A percentile compares a stretch with the other conserved stretches of the same genome.
These are phyloP conservation scores for Pulveroboletus sp. DNA, from an alignment of 768 basidiomycete genomes.

Conservation along the genomic window DNA sequence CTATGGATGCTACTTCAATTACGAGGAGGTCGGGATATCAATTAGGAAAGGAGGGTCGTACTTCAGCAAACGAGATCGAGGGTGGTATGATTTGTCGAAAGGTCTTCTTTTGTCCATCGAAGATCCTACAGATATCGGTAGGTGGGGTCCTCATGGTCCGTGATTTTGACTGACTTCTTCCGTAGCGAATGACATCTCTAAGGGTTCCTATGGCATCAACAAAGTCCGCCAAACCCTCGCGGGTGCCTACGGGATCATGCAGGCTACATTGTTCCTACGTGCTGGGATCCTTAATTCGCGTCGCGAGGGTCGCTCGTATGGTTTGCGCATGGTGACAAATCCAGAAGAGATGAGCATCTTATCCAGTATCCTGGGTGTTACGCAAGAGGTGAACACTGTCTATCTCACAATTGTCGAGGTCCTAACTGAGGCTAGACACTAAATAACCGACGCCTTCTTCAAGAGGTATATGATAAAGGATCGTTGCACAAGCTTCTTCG, in stretches of 20 bases:
- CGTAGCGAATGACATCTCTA: slow-evolving; percentile 89
- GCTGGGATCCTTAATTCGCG: slow-evolving; percentile 60
- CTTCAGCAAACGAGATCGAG: slow-evolving; percentile 74
- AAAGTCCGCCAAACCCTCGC: slow-evolving; percentile 81
- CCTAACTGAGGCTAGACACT: slow-evolving; percentile 48
- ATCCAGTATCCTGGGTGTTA: slow-evolving; percentile 74
- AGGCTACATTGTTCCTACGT: slow-evolving; percentile 63
- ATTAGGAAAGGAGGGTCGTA: slow-evolving; percentile 85
- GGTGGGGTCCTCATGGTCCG: slow-evolving; percentile 31
- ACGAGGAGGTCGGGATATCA: slow-evolving; percentile 85
- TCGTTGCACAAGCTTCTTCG: slow-evolving; percentile 58
- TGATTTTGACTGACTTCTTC: slow-evolving; percentile 1
- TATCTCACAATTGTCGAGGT: neutral
- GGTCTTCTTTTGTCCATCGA: slow-evolving; percentile 75
- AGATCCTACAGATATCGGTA: slow-evolving; percentile 87
- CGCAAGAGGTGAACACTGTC: slow-evolving; percentile 61
- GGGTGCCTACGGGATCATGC: slow-evolving; percentile 75
- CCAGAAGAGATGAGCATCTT: slow-evolving; percentile 75
- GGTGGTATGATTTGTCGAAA: slow-evolving; percentile 69
- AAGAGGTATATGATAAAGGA: slow-evolving; percentile 61
- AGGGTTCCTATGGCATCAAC: slow-evolving; percentile 78
- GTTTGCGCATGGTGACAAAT: slow-evolving; percentile 41
- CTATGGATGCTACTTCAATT: slow-evolving; percentile 91
- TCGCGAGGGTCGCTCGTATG: slow-evolving; percentile 45
- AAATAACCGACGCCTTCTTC: slow-evolving; percentile 64